Conservation (phyloP, 768 basidiomycete genomes). For the Auriculariales sp. region DNA sequence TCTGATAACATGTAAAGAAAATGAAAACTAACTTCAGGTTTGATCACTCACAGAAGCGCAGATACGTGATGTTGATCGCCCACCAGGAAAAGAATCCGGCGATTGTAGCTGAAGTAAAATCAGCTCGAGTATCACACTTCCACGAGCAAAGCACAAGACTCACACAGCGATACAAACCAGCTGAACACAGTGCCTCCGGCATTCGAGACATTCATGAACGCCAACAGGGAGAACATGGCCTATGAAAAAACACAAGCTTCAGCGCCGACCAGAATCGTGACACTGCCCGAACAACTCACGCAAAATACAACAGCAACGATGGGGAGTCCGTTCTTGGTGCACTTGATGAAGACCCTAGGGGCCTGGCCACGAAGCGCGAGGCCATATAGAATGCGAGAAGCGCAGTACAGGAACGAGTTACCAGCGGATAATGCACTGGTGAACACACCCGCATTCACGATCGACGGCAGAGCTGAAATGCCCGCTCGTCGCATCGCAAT, state of each 20-base stretch:
- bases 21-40: background rate
- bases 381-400: slow-evolving; percentile 19
- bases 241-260: slow-evolving; percentile 8
- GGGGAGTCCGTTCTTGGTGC: slow-evolving; percentile 38
- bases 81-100: slow-evolving; percentile 59
- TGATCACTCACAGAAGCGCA: slow-evolving; percentile 44
- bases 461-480: slow-evolving; percentile 42
- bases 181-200: slow-evolving; percentile 44
- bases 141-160: background rate
- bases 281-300: background rate
- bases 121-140: background rate
- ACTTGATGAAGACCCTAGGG: slow-evolving; percentile 28
- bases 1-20: background rate
- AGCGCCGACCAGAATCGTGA: background rate
- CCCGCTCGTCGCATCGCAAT: slow-evolving; percentile 65
- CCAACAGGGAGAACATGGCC: slow-evolving; percentile 27
- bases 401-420: slow-evolving; percentile 8
- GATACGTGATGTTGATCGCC: slow-evolving; percentile 54
- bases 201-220: slow-evolving; percentile 54
- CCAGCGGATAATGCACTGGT: slow-evolving; percentile 18
- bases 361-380: slow-evolving; percentile 22
- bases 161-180: slow-evolving; percentile 16
- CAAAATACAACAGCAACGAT: slow-evolving; percentile 19
- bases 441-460: slow-evolving; percentile 62
- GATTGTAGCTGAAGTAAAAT: slow-evolving; percentile 37